Conservation (phyloP, 83 land plant genomes). For the Diphasiastrum complanatum region DNA sequence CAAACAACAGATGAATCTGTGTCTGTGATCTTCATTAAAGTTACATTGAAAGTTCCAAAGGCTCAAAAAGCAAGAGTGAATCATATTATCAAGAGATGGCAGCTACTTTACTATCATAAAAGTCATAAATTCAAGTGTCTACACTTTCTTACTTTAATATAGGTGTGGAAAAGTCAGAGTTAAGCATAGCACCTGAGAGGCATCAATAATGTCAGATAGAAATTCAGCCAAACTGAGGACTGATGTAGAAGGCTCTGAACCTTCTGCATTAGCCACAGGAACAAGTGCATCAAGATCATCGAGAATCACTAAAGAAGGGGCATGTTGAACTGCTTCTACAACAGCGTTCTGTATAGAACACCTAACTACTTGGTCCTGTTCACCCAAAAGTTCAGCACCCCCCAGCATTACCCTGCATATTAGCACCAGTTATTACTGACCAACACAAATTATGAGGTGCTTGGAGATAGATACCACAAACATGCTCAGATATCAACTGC, state of each 20-base stretch:
- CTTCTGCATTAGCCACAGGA: conserved; percentile 54
- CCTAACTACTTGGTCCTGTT: conserved; percentile 52
- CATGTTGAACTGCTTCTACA: conserved; percentile 66
- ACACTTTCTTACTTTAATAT: not conserved
- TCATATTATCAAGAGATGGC: too few relatives aligned
- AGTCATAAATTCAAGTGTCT: not conserved
- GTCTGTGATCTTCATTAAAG: too few relatives aligned
- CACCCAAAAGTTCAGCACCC: conserved; percentile 61
- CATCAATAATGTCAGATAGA: conserved; percentile 67
- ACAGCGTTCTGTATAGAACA: conserved; percentile 41
- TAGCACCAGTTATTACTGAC: too few relatives aligned
- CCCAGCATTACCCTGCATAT: conserved; percentile 63
- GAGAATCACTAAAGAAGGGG: conserved; percentile 75
- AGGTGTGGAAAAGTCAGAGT: not conserved
- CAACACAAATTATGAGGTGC: too few relatives aligned
- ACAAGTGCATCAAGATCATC: conserved; percentile 84
- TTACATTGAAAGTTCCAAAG: too few relatives aligned
- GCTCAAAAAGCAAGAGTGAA: too few relatives aligned
- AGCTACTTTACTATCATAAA: not conserved
- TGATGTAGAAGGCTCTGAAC: conserved; percentile 52
- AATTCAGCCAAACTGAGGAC: conserved; percentile 45
- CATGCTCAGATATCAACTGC: too few relatives aligned
- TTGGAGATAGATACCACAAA: too few relatives aligned
- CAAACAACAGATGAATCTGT: too few relatives aligned
- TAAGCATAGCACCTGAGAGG: conserved; percentile 50